phyloP scores from a whole-genome alignment of 805 yeast genomes.

The Yarrowia alimentaria region DNA sequence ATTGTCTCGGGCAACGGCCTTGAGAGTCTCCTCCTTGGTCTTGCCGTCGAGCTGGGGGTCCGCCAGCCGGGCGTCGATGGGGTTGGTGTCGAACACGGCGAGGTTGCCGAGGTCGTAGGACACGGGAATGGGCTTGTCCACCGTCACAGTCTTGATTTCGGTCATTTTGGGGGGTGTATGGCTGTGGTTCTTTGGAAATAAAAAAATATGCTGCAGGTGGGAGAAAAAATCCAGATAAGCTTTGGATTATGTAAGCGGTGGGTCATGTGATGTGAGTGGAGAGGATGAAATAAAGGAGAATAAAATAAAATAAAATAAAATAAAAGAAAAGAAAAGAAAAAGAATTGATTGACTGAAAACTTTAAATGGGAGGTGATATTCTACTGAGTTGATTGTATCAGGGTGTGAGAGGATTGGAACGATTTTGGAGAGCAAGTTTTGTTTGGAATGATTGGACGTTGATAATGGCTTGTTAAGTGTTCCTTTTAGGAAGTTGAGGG shows the following conservation, averaged over 20 bases:
- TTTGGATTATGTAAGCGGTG: not conserved
- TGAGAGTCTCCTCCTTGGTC: conserved; percentile 62
- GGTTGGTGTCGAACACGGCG: conserved; percentile 86
- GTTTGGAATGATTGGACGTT: too few species aligned
- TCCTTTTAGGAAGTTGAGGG: too few species aligned
- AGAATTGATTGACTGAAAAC: not conserved
- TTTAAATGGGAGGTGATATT: too few species aligned
- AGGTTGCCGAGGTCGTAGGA: conserved; percentile 86
- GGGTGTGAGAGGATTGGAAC: too few species aligned
- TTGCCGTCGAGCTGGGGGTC: conserved; percentile 48
- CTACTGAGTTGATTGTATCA: too few species aligned
- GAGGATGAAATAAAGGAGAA: not conserved
- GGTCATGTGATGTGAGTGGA: not conserved
- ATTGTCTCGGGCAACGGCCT: conserved; percentile 78
- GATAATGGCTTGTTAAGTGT: too few species aligned
- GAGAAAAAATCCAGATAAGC: conserved; percentile 14
- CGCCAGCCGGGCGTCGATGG: conserved; percentile 58
- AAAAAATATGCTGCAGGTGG: conserved; percentile 4
- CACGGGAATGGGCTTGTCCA: conserved; percentile 88
- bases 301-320: not conserved
- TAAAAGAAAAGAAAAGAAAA: not conserved
- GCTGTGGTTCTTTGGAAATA: not conserved
- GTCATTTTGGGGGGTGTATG: not conserved
- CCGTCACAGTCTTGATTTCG: conserved; percentile 39
- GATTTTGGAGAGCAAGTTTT: too few species aligned